Percentiles rank a stretch among this genome's conserved stretches.
These are phyloP conservation scores for Tetrahymena borealis DNA, from an alignment of 73 alveolate species.

Conservation along the genomic window DNA sequence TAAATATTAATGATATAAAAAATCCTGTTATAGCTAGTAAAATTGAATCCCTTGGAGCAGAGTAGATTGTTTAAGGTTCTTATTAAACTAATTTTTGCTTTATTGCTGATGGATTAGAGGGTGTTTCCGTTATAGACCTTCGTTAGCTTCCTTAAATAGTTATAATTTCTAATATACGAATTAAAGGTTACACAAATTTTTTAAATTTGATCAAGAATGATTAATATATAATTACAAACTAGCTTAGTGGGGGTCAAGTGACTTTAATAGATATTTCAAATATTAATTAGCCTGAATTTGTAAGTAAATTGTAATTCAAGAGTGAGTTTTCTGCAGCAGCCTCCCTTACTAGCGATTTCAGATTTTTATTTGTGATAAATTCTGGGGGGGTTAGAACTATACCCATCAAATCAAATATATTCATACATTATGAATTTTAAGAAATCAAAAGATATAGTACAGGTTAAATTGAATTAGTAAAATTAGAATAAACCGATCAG, in stretches of 20 bases:
- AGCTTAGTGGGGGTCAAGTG: background rate
- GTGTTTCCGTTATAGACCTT: background rate
- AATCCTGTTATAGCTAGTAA: background rate
- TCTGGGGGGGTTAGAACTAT: background rate
- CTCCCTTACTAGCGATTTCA: background rate
- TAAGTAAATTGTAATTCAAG: background rate
- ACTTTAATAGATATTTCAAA: background rate
- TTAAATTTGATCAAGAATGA: background rate
- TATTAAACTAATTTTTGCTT: background rate
- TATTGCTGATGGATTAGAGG: background rate
- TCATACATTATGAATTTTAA: background rate
- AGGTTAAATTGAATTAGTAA: background rate
- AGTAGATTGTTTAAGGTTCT: background rate
- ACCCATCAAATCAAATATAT: background rate
- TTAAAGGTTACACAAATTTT: background rate
- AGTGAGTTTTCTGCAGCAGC: background rate
- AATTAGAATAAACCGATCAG: background rate
- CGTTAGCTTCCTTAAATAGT: background rate
- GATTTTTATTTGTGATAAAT: background rate
- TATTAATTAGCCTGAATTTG: background rate
- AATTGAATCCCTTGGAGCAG: background rate
- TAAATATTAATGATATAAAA: background rate
- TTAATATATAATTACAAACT: background rate
- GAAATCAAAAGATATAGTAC: background rate
- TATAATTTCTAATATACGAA: background rate